Percentiles rank a stretch among this genome's conserved stretches.
phyloP scores from a whole-genome alignment of 352 stramenopile genomes.

The Phytophthora idaei region DNA sequence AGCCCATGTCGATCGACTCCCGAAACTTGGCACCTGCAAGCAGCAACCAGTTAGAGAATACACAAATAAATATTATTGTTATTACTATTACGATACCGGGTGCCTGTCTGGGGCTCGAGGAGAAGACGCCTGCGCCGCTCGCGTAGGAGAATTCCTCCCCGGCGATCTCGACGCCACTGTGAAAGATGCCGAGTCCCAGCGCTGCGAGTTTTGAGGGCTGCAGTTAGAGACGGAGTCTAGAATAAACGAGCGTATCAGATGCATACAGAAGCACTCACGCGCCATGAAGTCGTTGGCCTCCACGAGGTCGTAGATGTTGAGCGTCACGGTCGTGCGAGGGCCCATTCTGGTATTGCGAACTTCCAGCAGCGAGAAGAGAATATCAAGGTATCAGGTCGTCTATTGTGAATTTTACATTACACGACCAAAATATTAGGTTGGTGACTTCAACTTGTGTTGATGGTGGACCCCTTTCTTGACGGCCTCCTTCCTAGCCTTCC shows the following conservation, averaged over 20 bases:
- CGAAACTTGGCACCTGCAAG: constrained; percentile 85
- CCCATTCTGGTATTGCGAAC: constrained; percentile 38
- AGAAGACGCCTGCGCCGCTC: constrained; percentile 90
- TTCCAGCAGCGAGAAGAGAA: constrained; percentile 12
- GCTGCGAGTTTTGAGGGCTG: constrained; percentile 20
- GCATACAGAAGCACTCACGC: constrained; percentile 40
- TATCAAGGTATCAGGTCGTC: background rate
- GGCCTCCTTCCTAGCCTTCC: constrained; percentile 73
- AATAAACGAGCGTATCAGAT: background rate
- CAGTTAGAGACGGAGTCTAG: constrained; percentile 1
- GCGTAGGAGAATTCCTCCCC: constrained; percentile 94
- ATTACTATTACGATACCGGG: constrained; percentile 39
- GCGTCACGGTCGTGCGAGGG: constrained; percentile 69
- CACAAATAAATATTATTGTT: background rate
- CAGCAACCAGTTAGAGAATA: background rate
- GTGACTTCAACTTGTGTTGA: constrained; percentile 13
- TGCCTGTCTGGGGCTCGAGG: constrained; percentile 66
- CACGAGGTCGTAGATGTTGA: constrained; percentile 94
- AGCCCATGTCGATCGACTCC: constrained; percentile 88
- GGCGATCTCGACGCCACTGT: constrained; percentile 93
- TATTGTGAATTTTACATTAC: constrained; percentile 12
- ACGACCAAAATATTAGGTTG: constrained; percentile 10
- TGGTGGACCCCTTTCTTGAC: constrained; percentile 50
- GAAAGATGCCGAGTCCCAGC: constrained; percentile 91
- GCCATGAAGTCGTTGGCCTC: constrained; percentile 90